Percentiles rank a stretch among this genome's conserved stretches.
These are phyloP conservation scores for Cladophialophora yegresii DNA, from an alignment of 2,329 filamentous ascomycete species.

Conservation along the genomic window DNA sequence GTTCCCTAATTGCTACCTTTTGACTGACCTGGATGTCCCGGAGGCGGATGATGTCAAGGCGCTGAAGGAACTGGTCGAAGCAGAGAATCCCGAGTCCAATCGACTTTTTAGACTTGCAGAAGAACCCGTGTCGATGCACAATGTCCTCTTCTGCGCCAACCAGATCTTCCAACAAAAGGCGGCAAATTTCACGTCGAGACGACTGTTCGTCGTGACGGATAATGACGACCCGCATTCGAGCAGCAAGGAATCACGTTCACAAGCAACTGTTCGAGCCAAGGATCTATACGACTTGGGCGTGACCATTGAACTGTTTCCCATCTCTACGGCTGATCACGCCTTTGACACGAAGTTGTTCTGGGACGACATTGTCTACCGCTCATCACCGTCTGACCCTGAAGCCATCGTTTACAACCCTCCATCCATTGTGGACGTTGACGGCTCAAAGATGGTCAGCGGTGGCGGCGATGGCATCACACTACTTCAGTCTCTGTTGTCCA, in stretches of 20 bases:
- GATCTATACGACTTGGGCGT: conserved; percentile 94
- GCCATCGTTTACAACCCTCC: conserved; percentile 57
- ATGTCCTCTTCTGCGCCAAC: conserved; percentile 90
- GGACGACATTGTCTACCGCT: conserved; percentile 92
- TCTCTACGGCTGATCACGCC: conserved; percentile 67
- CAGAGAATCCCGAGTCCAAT: conserved; percentile 62
- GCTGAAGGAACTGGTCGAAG: conserved; percentile 73
- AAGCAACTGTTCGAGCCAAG: conserved; percentile 83
- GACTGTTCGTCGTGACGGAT: conserved; percentile 95
- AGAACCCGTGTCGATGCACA: conserved; percentile 76
- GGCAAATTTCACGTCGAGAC: conserved; percentile 86
- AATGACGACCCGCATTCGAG: conserved; percentile 80
- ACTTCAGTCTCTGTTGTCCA: conserved; percentile 76
- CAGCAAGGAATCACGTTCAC: conserved; percentile 71
- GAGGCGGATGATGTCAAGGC: conserved; percentile 82
- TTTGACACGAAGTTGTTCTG: conserved; percentile 90
- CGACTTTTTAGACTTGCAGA: conserved; percentile 69
- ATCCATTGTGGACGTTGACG: conserved; percentile 44
- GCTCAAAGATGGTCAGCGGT: conserved; percentile 59
- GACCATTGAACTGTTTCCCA: conserved; percentile 88
- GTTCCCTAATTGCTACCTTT: conserved; percentile 90
- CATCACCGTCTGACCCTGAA: conserved; percentile 68
- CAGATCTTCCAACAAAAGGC: conserved; percentile 95
- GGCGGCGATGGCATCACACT: conserved; percentile 73
- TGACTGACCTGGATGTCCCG: conserved; percentile 84